Base-by-base conservation (phyloP, 495 filamentous ascomycete species). In the Hyaloscypha hepaticicola region DNA sequence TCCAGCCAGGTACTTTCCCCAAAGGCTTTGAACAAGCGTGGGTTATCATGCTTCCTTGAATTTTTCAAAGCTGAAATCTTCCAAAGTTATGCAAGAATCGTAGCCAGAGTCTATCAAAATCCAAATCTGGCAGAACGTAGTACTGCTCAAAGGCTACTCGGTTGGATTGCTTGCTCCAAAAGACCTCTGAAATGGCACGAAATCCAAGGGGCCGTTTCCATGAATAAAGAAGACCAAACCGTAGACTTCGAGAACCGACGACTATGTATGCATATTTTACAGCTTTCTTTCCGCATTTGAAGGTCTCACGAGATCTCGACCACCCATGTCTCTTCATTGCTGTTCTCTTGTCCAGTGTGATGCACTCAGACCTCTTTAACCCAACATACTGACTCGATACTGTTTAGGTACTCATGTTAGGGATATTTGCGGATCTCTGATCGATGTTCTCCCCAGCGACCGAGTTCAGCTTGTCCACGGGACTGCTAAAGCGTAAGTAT, bases 121-220 rank as follows among this genome's bases (percentile, higher is more conserved):
- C 52, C 64, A 6, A 51, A 34, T 50, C 0, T 19, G 2, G 59
- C 49, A 21, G 63, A 78, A 55, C 76, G 74, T 66, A 22, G 59
- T 0, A 64, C 66, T 38, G 75, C 77, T 0, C 62, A 63, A 57
- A 69, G 67, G 55, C 65, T 83, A 8, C 72, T 83, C 25, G 74
- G 74, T 21, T 80, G 78, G 75, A 62, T 83, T 0, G 70, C 77
- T 0, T 78, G 76, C 45, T 75, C 79, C 8, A 78, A 73, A 61
- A 66, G 80, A 21, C 76, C 78, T 1, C 66, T 84, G 33, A 78
- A 76, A 55, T 79, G 75, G 77, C 70, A 74, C 52, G 82, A 84
- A 63, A 72, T 84, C 9, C 76, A 79, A 65, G 76, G 76, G 2
- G 79, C 77, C 25, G 57, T 79, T 33, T 76, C 75, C 3, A 72